Evolutionary conservation across 495 filamentous ascomycete genomes (phyloP), one percentile per base, ranked within the genome.

Genomic region (Talaromyces proteolyticus): DNA sequence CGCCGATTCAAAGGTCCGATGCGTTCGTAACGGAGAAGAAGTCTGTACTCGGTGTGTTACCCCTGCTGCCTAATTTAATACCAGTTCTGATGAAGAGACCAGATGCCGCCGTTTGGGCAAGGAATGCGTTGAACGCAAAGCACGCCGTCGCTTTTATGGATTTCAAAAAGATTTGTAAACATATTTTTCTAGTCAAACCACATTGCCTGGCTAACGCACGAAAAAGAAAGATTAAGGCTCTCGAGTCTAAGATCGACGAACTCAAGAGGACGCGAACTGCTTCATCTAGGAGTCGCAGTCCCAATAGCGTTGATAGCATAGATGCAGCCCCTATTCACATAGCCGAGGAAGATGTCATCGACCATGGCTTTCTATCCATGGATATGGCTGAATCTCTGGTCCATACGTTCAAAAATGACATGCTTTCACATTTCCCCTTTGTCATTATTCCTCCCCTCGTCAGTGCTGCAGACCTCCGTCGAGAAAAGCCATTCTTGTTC

Each of bases 361-460:
- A 36, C 19, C 50, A 47, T 39, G 53, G 36, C 0, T 18, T 56
- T 19, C 29, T 62, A 2, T 39, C 17, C 17, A 47, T 58, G 29
- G 43, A 55, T 11, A 42, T 42, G 1, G 61, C 61, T 3, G 50
- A 56, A 63, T 68, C 29, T 51, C 65, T 57, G 17, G 12, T 63
- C 19, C 49, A 54, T 6, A 21, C 42, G 0, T 63, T 57, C 44
- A 25, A 20, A 2, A 58, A 43, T 1, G 29, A 45, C 12, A 66
- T 60, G 53, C 20, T 58, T 12, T 53, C 62, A 29, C 54, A 60
- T n/a, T 71, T 73, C 36, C 69, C 69, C 8, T 73, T 73, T 29
- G 53, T 73, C 6, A 39, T 57, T 8, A 62, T 70, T 3, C 56
- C 65, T 4, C 11, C 52, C 2, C 4, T 53, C 24, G 44, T 57